These are phyloP conservation scores for Alternaria longipes DNA, from an alignment of 2,329 filamentous ascomycete genomes.

Conservation along the genomic window DNA sequence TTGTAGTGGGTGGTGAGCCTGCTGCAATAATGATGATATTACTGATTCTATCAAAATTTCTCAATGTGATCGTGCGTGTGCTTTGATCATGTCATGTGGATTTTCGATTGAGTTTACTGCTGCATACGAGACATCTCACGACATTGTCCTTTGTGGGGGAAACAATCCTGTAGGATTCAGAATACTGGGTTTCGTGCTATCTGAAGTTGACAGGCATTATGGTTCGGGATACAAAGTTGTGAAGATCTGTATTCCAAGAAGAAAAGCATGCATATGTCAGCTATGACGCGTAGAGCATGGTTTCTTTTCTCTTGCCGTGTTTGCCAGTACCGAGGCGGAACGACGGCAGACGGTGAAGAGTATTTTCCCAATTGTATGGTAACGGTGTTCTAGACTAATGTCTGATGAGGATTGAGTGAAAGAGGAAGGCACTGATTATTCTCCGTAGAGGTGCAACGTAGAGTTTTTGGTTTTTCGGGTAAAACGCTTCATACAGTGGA, in stretches of 20 bases:
- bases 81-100: not conserved
- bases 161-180: not conserved
- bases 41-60: not conserved
- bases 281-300: not conserved
- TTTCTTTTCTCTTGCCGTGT: not conserved
- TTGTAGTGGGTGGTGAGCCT: not conserved
- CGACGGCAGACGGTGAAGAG: not conserved
- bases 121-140: not conserved
- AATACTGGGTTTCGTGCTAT: not conserved
- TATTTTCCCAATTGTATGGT: not conserved
- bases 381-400: not conserved
- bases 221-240: not conserved
- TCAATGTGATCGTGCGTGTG: not conserved
- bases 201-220: not conserved
- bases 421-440: not conserved
- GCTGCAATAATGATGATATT: not conserved
- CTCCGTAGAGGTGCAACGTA: not conserved
- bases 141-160: not conserved
- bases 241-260: not conserved
- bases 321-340: not conserved
- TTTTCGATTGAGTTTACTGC: not conserved
- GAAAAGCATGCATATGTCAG: not conserved
- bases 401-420: not conserved
- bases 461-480: not conserved
- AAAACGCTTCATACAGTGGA: not conserved